Evolutionary conservation across 176 grass and related monocot genomes (phyloP).

Genomic region (Calamus simplicifolius): DNA sequence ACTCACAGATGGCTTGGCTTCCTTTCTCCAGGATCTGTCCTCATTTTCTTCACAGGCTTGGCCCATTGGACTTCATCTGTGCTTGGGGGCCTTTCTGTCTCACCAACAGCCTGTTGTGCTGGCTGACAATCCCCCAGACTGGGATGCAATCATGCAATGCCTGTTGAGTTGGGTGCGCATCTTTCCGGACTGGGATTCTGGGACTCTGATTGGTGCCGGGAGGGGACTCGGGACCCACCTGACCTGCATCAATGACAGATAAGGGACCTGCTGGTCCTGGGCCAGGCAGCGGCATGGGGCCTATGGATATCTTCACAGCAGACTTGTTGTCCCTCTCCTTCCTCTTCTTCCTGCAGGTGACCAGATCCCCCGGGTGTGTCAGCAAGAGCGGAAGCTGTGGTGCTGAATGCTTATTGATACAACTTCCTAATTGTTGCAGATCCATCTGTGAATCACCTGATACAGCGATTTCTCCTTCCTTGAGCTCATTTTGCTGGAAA

Average conservation of each 20-base stretch:
- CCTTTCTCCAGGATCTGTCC: constrained; percentile 82
- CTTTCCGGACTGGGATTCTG: constrained; percentile 50
- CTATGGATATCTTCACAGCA: too few relatives aligned
- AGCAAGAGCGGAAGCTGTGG: too few relatives aligned
- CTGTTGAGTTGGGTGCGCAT: constrained; percentile 45
- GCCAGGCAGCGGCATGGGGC: too few relatives aligned
- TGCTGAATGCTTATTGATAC: too few relatives aligned
- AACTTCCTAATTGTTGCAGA: too few relatives aligned
- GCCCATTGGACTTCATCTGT: constrained; percentile 95
- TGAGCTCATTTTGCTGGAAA: constrained; percentile 79
- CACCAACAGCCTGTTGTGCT: constrained; percentile 29
- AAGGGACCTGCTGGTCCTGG: constrained; percentile 51
- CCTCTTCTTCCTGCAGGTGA: too few relatives aligned
- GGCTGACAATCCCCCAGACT: constrained; percentile 37
- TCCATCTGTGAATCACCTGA: constrained; percentile 87
- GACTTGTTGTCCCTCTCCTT: too few relatives aligned
- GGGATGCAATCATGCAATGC: constrained; percentile 35
- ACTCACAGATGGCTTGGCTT: constrained; percentile 77
- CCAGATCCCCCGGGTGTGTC: too few relatives aligned
- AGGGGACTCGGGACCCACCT: constrained; percentile 37
- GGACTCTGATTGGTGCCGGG: constrained; percentile 31
- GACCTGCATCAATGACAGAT: constrained; percentile 39
- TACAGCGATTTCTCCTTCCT: constrained; percentile 96
- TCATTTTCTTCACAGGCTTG: constrained; percentile 73
- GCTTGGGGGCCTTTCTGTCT: constrained; percentile 20